Evolutionary conservation across 106 monocot genomes (phyloP).

Genomic region (Phalaenopsis aphrodite): DNA sequence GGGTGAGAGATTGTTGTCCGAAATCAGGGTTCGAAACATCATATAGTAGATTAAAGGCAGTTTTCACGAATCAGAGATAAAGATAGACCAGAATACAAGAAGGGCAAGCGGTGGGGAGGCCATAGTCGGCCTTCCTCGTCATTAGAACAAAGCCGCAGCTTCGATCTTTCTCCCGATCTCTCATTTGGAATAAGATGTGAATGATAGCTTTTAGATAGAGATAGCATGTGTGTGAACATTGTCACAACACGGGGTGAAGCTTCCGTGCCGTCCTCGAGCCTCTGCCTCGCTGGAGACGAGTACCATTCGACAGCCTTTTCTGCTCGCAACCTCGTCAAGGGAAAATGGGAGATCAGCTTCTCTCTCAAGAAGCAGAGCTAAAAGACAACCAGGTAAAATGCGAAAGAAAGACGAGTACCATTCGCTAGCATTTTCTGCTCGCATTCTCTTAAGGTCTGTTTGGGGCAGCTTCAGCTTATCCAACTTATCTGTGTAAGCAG

Average conservation of each 20-base stretch:
- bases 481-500: no score
- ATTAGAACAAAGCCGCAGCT: conserved; percentile 51
- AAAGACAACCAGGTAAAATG: no score
- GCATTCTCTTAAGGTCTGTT: no score
- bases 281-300: no score
- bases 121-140: conserved; percentile 50
- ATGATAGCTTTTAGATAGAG: neutral
- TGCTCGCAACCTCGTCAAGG: no score
- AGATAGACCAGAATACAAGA: conserved; percentile 38
- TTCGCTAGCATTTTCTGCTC: no score
- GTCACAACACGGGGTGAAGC: neutral
- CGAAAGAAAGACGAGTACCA: no score
- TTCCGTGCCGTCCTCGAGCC: no score
- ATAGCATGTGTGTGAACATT: neutral
- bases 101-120: conserved; percentile 89
- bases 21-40: conserved; percentile 3
- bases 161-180: conserved; percentile 9
- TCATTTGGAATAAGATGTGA: neutral
- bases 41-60: neutral
- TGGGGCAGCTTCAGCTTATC: no score
- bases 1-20: neutral
- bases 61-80: conserved; percentile 7
- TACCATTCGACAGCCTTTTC: no score
- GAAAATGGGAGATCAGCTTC: no score
- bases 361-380: no score